Conservation (phyloP, 257 asterid species). For the Salvia hispanica region DNA sequence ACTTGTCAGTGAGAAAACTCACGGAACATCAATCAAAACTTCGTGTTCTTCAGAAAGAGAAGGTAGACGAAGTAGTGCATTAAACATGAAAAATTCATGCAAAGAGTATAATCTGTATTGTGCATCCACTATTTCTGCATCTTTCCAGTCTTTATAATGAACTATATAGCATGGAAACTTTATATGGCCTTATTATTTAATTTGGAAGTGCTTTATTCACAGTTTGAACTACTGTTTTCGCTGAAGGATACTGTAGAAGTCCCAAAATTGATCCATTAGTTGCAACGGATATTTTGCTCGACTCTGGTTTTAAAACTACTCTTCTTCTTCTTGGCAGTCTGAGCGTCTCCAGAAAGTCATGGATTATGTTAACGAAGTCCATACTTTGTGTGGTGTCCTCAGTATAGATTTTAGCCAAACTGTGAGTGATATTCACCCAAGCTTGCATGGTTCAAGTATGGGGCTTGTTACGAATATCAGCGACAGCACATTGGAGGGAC, state of each 20-base stretch:
- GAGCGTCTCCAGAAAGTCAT: slow-evolving; percentile 78
- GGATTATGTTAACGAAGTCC: slow-evolving; percentile 83
- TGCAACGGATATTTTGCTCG: slow-evolving; percentile 16
- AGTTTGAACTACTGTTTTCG: not conserved
- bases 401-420: slow-evolving; percentile 78
- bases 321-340: slow-evolving; percentile 53
- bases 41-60: slow-evolving; percentile 77
- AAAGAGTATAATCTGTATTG: not conserved
- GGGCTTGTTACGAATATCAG: slow-evolving; percentile 78
- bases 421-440: slow-evolving; percentile 82
- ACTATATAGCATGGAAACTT: not conserved
- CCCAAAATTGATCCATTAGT: not conserved
- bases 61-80: slow-evolving; percentile 48
- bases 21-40: slow-evolving; percentile 74
- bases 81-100: not conserved
- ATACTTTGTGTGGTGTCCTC: slow-evolving; percentile 73
- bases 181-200: slow-evolving; percentile 1
- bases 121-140: slow-evolving; percentile 6
- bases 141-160: not conserved
- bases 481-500: slow-evolving; percentile 75
- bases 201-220: not conserved
- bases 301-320: slow-evolving; percentile 15
- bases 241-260: slow-evolving; percentile 12
- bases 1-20: slow-evolving; percentile 81
- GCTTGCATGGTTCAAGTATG: slow-evolving; percentile 63